Evolutionary conservation across 2,329 filamentous ascomycete species (phyloP), one percentile per base, ranked within the genome.

Genomic region (Aspergillus carbonarius): DNA sequence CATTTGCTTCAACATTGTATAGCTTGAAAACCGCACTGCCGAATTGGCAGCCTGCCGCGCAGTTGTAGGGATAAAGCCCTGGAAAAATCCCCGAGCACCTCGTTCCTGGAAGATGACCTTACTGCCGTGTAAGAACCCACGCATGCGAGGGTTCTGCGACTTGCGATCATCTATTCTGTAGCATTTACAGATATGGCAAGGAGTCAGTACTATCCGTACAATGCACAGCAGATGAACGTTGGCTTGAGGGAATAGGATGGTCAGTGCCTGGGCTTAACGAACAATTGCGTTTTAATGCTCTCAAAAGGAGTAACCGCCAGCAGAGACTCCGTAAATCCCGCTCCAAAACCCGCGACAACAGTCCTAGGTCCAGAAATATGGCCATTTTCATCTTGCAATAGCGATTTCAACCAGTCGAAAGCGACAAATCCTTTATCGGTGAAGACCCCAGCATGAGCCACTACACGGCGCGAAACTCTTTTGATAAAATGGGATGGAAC

Each of bases 231-330:
- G 25, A 44, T 20, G 17, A 32, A 18, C 37, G 53, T 27, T 13
- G 20, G 32, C 25, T 34, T 6, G 20, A 10, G 17, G 15, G 3
- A 35, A 34, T 32, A 10, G 34, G n/a, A 25, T 37, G 12, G 27
- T 35, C 18, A 37, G 27, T 7, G 27, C n/a, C n/a, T 35, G 47
- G 54, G 63, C 15, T 64, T 48, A 51, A 75, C 80, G 55, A 73
- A 90, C 84, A 99, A 81, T 67, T 96, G 96, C 52, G 95, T 99
- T 82, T 99, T 99, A 78, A 99, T 97, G 70, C 91, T 96, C 79
- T 99, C 95, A 59, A 96, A 97, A 0, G 95, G 95, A 34, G 95
- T 99, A 34, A 99, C 95, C 10, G 95, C 95, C 3, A 99, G 79
- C 53, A 97, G 79, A 3, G 91, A 96, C 79, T 99, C 95, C 2